Conservation (phyloP, 2,329 filamentous ascomycete species). For the Knufia petricola region DNA sequence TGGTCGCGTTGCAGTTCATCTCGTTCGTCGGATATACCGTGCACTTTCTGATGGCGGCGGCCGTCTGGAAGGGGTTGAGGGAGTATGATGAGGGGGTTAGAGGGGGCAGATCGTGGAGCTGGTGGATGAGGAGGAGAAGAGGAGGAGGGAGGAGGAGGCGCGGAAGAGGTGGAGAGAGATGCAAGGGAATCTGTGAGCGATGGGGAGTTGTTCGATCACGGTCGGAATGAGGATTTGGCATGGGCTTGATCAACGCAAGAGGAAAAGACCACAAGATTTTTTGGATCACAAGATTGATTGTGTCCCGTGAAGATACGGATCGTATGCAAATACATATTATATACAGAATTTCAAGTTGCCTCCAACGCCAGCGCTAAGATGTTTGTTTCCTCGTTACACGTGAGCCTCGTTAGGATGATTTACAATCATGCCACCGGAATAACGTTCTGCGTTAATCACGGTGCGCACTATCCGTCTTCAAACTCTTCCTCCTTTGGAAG, state of each 20-base stretch:
- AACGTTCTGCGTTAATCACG: neutral
- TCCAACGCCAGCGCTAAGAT: constrained; percentile 9
- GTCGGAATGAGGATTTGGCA: too few species aligned
- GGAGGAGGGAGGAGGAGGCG: constrained; percentile 19
- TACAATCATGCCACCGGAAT: neutral
- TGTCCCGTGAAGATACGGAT: too few species aligned
- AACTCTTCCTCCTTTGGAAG: constrained; percentile 23
- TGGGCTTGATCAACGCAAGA: too few species aligned
- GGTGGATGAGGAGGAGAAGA: constrained; percentile 19
- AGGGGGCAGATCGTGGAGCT: constrained; percentile 17
- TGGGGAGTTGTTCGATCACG: too few species aligned
- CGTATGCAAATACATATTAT: too few species aligned
- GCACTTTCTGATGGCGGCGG: constrained; percentile 19
- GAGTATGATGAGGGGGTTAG: constrained; percentile 11
- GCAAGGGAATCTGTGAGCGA: constrained; percentile 6
- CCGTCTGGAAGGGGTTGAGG: constrained; percentile 13
- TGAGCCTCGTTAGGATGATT: neutral
- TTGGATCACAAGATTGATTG: too few species aligned
- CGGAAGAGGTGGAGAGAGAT: constrained; percentile 19
- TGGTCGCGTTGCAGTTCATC: constrained; percentile 19
- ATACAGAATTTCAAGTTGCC: too few species aligned
- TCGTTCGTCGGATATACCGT: constrained; percentile 16
- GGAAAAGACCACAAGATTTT: too few species aligned
- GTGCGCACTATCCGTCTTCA: constrained; percentile 13
- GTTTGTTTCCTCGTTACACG: neutral